Percentiles rank a stretch among this genome's conserved stretches.
Conservation (phyloP, 2,329 filamentous ascomycete genomes). For the Penicillium rolfsii region DNA sequence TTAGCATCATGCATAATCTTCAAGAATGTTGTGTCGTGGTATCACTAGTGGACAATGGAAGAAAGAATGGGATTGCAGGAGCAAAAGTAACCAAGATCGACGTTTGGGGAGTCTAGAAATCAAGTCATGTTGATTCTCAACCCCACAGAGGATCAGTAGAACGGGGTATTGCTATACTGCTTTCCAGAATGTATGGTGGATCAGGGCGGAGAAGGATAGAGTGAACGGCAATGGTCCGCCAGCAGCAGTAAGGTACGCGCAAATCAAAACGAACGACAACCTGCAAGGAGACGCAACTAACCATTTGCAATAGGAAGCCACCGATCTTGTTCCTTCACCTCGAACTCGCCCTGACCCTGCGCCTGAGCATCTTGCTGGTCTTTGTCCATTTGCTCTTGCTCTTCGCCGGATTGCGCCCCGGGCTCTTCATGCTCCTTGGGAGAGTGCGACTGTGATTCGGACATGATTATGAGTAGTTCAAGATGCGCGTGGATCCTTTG, state of each 20-base stretch:
- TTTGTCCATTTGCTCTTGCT: slow-evolving; percentile 85
- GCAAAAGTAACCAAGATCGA: background rate
- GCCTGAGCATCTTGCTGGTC: slow-evolving; percentile 65
- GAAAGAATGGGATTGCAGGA: background rate
- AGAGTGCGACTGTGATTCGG: slow-evolving; percentile 71
- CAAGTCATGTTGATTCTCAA: background rate
- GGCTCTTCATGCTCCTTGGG: slow-evolving; percentile 87
- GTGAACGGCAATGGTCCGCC: slow-evolving; percentile 34
- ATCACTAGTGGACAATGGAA: background rate
- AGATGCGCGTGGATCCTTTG: slow-evolving; percentile 42
- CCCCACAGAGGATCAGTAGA: no score
- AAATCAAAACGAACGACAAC: slow-evolving; percentile 53
- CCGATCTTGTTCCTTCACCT: slow-evolving; percentile 99
- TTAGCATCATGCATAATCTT: slow-evolving; percentile 24
- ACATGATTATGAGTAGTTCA: slow-evolving; percentile 75
- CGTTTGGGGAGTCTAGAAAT: no score
- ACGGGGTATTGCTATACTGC: background rate
- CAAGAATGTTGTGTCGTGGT: background rate
- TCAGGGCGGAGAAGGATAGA: slow-evolving; percentile 33
- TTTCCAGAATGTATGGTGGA: slow-evolving; percentile 9
- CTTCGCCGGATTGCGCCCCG: slow-evolving; percentile 89
- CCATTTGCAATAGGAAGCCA: slow-evolving; percentile 99
- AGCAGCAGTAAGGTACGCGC: slow-evolving; percentile 51
- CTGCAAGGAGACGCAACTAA: slow-evolving; percentile 64
- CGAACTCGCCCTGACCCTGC: slow-evolving; percentile 83